Conservation (phyloP, 331 rosid genomes). For the Erythrophleum ivorense region DNA sequence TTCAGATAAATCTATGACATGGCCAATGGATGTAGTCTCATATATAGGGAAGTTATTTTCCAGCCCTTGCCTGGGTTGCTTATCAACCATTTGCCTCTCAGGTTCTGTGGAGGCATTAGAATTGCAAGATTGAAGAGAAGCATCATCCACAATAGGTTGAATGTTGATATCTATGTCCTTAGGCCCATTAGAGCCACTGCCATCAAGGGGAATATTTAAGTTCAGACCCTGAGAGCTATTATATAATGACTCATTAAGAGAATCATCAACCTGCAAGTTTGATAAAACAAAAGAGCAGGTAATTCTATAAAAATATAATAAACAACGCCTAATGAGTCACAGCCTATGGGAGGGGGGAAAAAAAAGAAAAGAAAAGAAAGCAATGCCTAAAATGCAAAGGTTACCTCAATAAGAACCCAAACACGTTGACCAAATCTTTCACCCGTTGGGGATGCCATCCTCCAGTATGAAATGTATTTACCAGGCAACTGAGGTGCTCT, state of each 20-base stretch:
- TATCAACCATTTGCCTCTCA: too few relatives aligned
- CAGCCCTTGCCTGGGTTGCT: too few relatives aligned
- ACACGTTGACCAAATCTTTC: conserved; percentile 83
- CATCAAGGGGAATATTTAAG: conserved; percentile 61
- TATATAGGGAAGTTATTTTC: too few relatives aligned
- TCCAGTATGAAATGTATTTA: conserved; percentile 80
- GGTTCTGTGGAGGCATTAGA: conserved; percentile 36
- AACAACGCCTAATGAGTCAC: not conserved
- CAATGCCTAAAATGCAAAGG: not conserved
- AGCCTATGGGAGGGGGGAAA: not conserved
- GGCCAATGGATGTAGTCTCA: too few relatives aligned
- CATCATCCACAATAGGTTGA: conserved; percentile 44
- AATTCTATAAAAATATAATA: conserved; percentile 19
- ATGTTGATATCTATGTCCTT: conserved; percentile 49
- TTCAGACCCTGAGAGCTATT: conserved; percentile 55
- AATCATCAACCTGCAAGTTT: conserved; percentile 67
- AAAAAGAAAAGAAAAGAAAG: not conserved
- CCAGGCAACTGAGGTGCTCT: conserved; percentile 74
- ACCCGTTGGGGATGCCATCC: conserved; percentile 72
- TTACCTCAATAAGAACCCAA: conserved; percentile 85
- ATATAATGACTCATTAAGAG: conserved; percentile 48
- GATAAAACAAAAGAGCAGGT: not conserved
- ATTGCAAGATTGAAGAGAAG: conserved; percentile 31
- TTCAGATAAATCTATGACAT: too few relatives aligned
- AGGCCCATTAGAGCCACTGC: conserved; percentile 36